Percentiles rank a stretch among this genome's conserved stretches.
phyloP scores from a whole-genome alignment of 164 flowering plant species.

The Berberis vulgaris region DNA sequence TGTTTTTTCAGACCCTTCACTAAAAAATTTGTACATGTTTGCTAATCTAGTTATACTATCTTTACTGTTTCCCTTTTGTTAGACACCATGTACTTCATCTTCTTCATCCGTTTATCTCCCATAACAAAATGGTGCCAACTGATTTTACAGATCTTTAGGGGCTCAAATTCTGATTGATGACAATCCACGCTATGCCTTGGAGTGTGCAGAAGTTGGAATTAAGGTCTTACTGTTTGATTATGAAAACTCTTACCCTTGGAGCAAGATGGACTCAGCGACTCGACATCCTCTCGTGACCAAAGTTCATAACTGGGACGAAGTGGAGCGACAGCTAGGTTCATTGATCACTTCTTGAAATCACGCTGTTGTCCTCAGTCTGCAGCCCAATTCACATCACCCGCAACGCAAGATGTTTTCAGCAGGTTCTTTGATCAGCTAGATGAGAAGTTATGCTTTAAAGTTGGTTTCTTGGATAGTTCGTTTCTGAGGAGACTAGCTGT shows the following conservation, averaged over 20 bases:
- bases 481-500: too few relatives aligned
- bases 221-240: conserved; percentile 84
- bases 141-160: conserved; percentile 53
- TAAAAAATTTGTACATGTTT: not conserved
- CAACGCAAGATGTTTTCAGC: too few relatives aligned
- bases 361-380: too few relatives aligned
- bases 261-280: conserved; percentile 43
- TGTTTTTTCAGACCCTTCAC: too few relatives aligned
- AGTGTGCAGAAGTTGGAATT: conserved; percentile 80
- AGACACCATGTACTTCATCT: not conserved
- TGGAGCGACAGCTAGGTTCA: conserved; percentile 51
- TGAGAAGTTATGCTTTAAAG: too few relatives aligned
- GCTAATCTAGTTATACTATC: not conserved
- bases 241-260: conserved; percentile 85
- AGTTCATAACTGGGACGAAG: conserved; percentile 84
- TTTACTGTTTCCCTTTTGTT: too few relatives aligned
- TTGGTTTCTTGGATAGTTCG: too few relatives aligned
- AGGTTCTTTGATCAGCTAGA: too few relatives aligned
- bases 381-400: too few relatives aligned
- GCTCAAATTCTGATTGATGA: conserved; percentile 77
- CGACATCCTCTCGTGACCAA: conserved; percentile 68
- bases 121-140: not conserved
- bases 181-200: conserved; percentile 79
- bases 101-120: not conserved
- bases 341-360: not conserved